Percentiles rank a stretch among this genome's conserved stretches.
Conservation (phyloP, 257 asterid genomes). For the Solanum tarijense region DNA sequence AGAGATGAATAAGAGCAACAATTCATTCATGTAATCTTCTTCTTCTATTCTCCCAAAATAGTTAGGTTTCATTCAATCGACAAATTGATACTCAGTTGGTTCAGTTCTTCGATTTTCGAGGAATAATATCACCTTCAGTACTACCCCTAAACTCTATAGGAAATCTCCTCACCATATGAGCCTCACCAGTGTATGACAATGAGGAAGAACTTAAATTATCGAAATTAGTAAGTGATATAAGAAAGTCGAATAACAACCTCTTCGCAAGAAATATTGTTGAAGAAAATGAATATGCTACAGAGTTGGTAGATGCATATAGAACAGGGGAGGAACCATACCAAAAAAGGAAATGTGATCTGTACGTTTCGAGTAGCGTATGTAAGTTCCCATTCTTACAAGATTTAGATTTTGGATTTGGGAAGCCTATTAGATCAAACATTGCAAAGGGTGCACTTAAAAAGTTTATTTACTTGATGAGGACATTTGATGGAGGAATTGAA, state of each 20-base stretch:
- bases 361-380: background rate
- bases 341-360: background rate
- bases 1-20: no score
- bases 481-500: background rate
- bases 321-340: background rate
- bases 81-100: no score
- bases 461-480: background rate
- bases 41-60: no score
- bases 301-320: background rate
- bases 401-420: constrained; percentile 4
- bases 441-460: background rate
- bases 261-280: background rate
- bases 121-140: background rate
- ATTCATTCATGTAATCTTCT: no score
- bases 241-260: background rate
- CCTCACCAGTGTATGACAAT: background rate
- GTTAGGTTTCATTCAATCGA: no score
- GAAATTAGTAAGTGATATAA: background rate
- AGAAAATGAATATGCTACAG: background rate
- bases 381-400: background rate
- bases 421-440: background rate
- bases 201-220: background rate
- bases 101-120: background rate
- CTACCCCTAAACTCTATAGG: background rate
- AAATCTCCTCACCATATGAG: background rate